phyloP scores from a whole-genome alignment of 441 rosid genomes.

The Aquilaria agallochum region DNA sequence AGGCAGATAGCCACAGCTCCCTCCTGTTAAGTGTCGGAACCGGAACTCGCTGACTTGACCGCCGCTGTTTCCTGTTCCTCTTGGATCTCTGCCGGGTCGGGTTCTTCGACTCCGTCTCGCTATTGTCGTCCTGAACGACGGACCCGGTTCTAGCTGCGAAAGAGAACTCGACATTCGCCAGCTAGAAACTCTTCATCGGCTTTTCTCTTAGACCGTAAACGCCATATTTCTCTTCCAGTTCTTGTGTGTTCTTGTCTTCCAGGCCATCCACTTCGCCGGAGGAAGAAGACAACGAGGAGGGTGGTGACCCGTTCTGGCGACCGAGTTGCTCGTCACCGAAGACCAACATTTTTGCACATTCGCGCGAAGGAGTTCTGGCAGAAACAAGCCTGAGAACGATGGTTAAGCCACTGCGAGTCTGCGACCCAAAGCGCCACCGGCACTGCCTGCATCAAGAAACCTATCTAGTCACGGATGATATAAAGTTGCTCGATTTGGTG shows the following conservation, averaged over 20 bases:
- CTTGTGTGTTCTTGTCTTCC: slow-evolving; percentile 18
- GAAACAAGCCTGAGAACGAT: too few species aligned
- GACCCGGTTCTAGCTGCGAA: slow-evolving; percentile 35
- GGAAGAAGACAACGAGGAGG: slow-evolving; percentile 54
- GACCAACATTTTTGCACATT: too few species aligned
- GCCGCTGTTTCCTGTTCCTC: slow-evolving; percentile 29
- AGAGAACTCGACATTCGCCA: slow-evolving; percentile 72
- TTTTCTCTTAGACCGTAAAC: slow-evolving; percentile 67
- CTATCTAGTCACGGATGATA: too few species aligned
- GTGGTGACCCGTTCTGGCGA: slow-evolving; percentile 29
- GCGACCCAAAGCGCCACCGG: too few species aligned
- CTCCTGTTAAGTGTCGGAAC: slow-evolving; percentile 64
- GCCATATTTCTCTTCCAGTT: slow-evolving; percentile 34
- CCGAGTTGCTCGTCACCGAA: slow-evolving; percentile 18
- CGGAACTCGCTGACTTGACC: slow-evolving; percentile 49
- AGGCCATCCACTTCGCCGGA: slow-evolving; percentile 26
- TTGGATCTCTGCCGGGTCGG: slow-evolving; percentile 56
- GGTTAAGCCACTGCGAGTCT: too few species aligned
- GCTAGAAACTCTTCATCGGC: slow-evolving; percentile 65
- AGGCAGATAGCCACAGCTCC: slow-evolving; percentile 83
- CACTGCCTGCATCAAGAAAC: too few species aligned
- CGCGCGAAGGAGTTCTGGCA: too few species aligned
- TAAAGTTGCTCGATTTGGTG: too few species aligned
- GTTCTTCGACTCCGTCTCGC: slow-evolving; percentile 74
- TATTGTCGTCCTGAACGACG: slow-evolving; percentile 57